A percentile compares a stretch with the other conserved stretches of the same genome.
These are phyloP conservation scores for Ophiostoma tasmaniense DNA, from an alignment of 2,329 filamentous ascomycete genomes.

Conservation along the genomic window DNA sequence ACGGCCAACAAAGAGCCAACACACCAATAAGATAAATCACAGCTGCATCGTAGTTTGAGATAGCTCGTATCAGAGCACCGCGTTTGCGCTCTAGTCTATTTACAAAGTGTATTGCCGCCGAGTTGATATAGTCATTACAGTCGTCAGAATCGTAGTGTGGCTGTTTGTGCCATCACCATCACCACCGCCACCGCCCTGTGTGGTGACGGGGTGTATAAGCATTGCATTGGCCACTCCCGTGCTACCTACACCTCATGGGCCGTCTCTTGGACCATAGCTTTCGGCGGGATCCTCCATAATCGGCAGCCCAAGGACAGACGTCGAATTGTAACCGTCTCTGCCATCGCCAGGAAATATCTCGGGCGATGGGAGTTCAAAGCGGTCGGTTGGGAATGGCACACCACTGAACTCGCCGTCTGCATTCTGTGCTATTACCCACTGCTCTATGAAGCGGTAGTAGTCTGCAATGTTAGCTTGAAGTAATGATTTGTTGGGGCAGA, in stretches of 20 bases:
- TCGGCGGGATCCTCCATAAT: conserved; percentile 26
- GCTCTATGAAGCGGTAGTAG: conserved; percentile 39
- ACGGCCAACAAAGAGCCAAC: neutral
- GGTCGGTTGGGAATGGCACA: conserved; percentile 38
- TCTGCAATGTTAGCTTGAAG: conserved; percentile 25
- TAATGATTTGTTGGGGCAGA: neutral
- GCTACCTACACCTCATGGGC: neutral
- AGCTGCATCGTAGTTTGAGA: neutral
- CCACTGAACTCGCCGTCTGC: conserved; percentile 40
- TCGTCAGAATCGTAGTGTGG: neutral
- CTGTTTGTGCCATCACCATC: neutral
- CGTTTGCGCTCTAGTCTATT: neutral
- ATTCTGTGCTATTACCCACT: conserved; percentile 38
- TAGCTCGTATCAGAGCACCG: neutral
- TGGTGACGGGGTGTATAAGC: neutral
- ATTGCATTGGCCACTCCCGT: neutral
- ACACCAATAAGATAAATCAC: neutral
- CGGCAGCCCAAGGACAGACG: conserved; percentile 23
- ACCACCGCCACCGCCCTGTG: neutral
- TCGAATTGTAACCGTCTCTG: conserved; percentile 19
- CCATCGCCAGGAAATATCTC: conserved; percentile 32
- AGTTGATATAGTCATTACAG: neutral
- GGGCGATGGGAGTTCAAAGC: conserved; percentile 40
- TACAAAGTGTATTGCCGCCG: neutral
- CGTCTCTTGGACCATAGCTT: neutral